Evolutionary conservation across 176 grass and related monocot species (phyloP).

Genomic region (Oryza punctata): DNA sequence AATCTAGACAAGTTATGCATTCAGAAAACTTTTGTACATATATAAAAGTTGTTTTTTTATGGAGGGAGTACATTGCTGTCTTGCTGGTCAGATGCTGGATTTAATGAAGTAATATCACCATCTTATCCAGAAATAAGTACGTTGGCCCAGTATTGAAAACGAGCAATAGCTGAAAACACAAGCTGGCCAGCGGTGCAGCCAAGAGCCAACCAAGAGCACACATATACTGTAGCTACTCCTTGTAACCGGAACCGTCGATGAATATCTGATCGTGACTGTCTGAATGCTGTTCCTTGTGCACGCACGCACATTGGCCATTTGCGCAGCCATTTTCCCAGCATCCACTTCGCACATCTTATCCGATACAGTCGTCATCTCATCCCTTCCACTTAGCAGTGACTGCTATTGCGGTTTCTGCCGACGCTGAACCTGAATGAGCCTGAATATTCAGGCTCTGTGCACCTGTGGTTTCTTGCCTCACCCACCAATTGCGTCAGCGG

Average conservation of each 20-base stretch:
- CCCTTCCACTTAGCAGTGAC: conserved; percentile 2
- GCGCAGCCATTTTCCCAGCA: background rate
- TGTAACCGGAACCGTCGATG: background rate
- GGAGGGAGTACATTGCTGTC: background rate
- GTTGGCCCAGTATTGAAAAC: background rate
- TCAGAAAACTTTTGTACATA: no score
- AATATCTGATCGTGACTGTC: background rate
- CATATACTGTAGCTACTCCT: background rate
- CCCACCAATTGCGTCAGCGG: background rate
- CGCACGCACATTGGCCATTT: background rate
- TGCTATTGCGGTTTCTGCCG: background rate
- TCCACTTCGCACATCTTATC: background rate
- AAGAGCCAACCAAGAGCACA: background rate
- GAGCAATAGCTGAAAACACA: background rate
- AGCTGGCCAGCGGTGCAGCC: background rate
- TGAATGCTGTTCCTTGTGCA: conserved; percentile 4
- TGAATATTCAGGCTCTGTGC: background rate
- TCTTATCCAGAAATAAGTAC: background rate
- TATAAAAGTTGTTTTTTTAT: no score
- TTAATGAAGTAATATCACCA: background rate
- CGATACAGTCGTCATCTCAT: background rate
- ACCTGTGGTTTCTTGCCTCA: background rate
- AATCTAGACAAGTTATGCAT: no score
- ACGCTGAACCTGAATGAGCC: background rate
- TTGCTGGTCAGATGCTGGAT: background rate